Evolutionary conservation across 768 basidiomycete species (phyloP).

Genomic region (Pluteus cervinus): DNA sequence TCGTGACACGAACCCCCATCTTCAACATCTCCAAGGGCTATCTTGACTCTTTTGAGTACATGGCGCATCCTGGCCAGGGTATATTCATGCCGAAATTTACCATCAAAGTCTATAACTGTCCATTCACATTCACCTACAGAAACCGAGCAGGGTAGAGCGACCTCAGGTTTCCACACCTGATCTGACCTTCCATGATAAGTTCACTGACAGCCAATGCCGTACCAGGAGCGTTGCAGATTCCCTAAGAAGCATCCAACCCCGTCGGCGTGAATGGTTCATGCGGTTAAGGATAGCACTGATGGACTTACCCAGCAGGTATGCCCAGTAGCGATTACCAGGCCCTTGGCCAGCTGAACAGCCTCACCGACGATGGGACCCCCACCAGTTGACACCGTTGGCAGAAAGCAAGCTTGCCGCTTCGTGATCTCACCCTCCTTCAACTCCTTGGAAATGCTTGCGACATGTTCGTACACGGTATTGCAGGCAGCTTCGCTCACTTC

Average conservation of each 20-base stretch:
- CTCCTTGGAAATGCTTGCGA: conserved; percentile 54
- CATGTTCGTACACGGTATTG: conserved; percentile 46
- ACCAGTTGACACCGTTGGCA: conserved; percentile 54
- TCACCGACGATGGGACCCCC: conserved; percentile 74
- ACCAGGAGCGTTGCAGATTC: conserved; percentile 79
- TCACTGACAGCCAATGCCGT: conserved; percentile 72
- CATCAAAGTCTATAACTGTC: background rate
- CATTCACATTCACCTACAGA: no score
- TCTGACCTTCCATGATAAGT: conserved; percentile 62
- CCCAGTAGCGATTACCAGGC: conserved; percentile 68
- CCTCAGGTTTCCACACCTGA: conserved; percentile 47
- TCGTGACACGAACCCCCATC: no score
- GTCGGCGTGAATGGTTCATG: background rate
- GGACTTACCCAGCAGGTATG: conserved; percentile 75
- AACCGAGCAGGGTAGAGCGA: conserved; percentile 45
- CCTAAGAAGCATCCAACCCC: conserved; percentile 28
- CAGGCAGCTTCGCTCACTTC: conserved; percentile 50
- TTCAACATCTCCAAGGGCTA: no score
- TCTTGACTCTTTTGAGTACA: no score
- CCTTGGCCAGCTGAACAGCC: conserved; percentile 46
- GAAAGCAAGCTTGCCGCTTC: conserved; percentile 63
- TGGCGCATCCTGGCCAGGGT: no score
- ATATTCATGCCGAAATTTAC: no score
- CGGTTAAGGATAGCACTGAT: background rate
- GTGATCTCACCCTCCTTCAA: conserved; percentile 49